These are phyloP conservation scores for Trametes maxima DNA, from an alignment of 768 basidiomycete genomes.

Conservation along the genomic window DNA sequence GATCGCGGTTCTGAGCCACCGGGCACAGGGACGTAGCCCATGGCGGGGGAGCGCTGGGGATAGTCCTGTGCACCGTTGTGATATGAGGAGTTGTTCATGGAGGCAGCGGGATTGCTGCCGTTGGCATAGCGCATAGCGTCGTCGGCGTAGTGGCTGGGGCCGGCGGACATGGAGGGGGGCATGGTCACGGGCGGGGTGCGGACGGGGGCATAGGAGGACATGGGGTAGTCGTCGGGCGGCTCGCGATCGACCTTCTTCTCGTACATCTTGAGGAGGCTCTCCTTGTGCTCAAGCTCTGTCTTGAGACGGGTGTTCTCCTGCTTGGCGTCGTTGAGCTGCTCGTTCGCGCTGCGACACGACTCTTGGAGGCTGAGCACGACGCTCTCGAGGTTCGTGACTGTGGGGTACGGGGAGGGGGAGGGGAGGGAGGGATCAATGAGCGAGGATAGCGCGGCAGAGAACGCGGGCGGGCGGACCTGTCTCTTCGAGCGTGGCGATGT, in stretches of 20 bases:
- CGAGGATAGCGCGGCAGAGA: slow-evolving; percentile 5
- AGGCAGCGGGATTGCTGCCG: slow-evolving; percentile 46
- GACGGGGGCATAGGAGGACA: slow-evolving; percentile 34
- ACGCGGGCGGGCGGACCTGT: slow-evolving; percentile 47
- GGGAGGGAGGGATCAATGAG: slow-evolving; percentile 17
- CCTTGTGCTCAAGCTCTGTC: slow-evolving; percentile 68
- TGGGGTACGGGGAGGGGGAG: background rate
- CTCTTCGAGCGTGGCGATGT: slow-evolving; percentile 86
- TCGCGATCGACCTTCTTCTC: slow-evolving; percentile 48
- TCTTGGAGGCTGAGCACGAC: slow-evolving; percentile 85
- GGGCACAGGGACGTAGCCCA: slow-evolving; percentile 35
- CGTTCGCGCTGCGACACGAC: slow-evolving; percentile 68
- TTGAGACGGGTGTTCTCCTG: slow-evolving; percentile 68
- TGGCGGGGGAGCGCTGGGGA: slow-evolving; percentile 50
- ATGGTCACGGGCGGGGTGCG: slow-evolving; percentile 27
- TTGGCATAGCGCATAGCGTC: slow-evolving; percentile 53
- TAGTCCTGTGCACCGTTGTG: slow-evolving; percentile 43
- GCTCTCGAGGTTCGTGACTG: slow-evolving; percentile 79
- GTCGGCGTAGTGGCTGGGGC: slow-evolving; percentile 43
- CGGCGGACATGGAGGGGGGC: slow-evolving; percentile 29
- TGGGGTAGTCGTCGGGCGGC: slow-evolving; percentile 23
- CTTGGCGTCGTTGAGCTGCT: slow-evolving; percentile 61
- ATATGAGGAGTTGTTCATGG: slow-evolving; percentile 48
- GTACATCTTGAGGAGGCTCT: slow-evolving; percentile 69
- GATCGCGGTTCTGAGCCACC: slow-evolving; percentile 35